Conservation (phyloP, 257 asterid genomes). For the Paraleonurus japonicus region DNA sequence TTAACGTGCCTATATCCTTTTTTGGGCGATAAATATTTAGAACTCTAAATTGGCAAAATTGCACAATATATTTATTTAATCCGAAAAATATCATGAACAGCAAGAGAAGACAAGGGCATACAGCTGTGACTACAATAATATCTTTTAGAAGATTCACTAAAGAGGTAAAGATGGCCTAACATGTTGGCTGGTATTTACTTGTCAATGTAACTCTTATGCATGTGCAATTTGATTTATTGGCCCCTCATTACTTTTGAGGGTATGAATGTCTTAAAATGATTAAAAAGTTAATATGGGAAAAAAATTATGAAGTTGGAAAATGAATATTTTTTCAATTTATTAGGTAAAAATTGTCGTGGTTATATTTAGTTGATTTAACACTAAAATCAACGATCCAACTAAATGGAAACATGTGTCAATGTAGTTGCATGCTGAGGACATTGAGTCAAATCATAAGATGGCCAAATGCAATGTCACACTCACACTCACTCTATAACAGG, state of each 20-base stretch:
- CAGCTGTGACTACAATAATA: slow-evolving; percentile 23
- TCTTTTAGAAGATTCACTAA: not conserved
- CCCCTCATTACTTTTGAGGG: no score
- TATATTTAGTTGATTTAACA: not conserved
- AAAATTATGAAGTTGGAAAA: no score
- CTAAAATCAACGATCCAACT: not conserved
- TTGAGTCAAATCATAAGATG: slow-evolving; percentile 25
- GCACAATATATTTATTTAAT: not conserved
- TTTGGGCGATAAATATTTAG: not conserved
- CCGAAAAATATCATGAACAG: slow-evolving; percentile 6
- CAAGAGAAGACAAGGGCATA: slow-evolving; percentile 14
- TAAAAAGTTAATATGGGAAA: no score
- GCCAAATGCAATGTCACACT: not conserved
- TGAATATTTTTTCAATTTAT: no score
- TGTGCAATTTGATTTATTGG: not conserved
- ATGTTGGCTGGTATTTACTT: not conserved
- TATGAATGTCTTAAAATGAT: no score
- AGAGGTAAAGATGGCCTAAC: not conserved
- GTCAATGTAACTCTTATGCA: not conserved
- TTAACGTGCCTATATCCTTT: not conserved
- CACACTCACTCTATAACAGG: not conserved
- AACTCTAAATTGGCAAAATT: not conserved
- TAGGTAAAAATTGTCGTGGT: not conserved
- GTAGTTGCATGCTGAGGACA: slow-evolving; percentile 9
- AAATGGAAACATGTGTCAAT: not conserved